phyloP scores from a whole-genome alignment of 768 basidiomycete genomes.

The Agrocybe chaxingu region DNA sequence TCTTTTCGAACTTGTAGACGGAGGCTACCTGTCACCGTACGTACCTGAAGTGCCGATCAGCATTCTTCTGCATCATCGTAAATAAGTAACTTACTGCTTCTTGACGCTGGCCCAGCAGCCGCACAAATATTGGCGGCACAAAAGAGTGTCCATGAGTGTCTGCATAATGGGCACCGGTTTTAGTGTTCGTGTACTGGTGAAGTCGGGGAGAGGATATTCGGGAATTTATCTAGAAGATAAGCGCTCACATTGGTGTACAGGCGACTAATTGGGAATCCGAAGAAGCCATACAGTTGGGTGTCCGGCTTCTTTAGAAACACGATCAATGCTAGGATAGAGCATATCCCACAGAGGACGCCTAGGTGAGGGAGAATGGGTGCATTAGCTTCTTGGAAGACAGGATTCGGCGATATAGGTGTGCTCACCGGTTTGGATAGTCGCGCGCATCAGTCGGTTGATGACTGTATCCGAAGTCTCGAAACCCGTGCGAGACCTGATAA shows the following conservation, averaged over 20 bases:
- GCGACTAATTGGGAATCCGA: not conserved
- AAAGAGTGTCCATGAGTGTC: not conserved
- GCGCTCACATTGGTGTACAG: not conserved
- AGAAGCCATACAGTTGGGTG: not conserved
- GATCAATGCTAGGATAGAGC: not conserved
- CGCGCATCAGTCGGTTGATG: not conserved
- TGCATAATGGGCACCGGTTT: not conserved
- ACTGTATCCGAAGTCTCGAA: not conserved
- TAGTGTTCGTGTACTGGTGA: not conserved
- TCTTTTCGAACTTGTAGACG: not conserved
- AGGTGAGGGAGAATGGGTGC: not conserved
- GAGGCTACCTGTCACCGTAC: not conserved
- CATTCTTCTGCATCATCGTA: too few relatives aligned
- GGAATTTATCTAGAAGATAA: not conserved
- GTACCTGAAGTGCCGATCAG: too few relatives aligned
- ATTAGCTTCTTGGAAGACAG: too few relatives aligned
- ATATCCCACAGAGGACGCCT: not conserved
- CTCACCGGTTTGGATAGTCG: not conserved
- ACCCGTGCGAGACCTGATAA: not conserved
- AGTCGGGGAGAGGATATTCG: not conserved
- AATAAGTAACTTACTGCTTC: not conserved
- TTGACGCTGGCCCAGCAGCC: not conserved
- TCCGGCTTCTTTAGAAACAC: not conserved
- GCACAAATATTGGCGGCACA: not conserved
- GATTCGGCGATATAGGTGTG: not conserved